A percentile compares a stretch with the other conserved stretches of the same genome.
phyloP scores from a whole-genome alignment of 352 stramenopile genomes.

The Phytophthora hibernalis region DNA sequence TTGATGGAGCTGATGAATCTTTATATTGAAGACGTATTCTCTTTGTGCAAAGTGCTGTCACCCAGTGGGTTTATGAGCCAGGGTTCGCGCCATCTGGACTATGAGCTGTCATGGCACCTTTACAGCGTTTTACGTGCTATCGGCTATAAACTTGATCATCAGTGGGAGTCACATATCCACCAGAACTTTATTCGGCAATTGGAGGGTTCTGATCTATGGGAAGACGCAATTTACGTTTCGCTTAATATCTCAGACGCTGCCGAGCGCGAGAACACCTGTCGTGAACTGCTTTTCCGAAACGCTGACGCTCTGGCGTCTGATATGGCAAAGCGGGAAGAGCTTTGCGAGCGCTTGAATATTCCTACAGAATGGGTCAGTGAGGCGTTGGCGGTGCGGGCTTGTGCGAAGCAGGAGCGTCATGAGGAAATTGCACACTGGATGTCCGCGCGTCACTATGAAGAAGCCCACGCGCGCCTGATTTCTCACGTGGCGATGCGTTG shows the following conservation, averaged over 20 bases:
- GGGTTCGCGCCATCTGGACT: constrained; percentile 58
- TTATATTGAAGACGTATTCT: constrained; percentile 58
- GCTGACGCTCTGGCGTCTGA: constrained; percentile 57
- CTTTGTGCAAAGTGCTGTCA: constrained; percentile 66
- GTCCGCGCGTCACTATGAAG: constrained; percentile 59
- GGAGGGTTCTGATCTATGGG: constrained; percentile 65
- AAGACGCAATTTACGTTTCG: constrained; percentile 81
- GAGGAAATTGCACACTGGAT: constrained; percentile 84
- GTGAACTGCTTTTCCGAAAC: constrained; percentile 72
- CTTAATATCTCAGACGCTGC: constrained; percentile 70
- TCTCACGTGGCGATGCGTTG: constrained; percentile 62
- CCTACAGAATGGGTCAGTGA: constrained; percentile 78
- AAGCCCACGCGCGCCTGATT: constrained; percentile 69
- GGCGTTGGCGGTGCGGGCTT: constrained; percentile 62
- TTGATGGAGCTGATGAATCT: constrained; percentile 80
- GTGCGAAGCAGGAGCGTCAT: constrained; percentile 55
- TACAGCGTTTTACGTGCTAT: constrained; percentile 75
- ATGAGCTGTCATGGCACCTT: constrained; percentile 83
- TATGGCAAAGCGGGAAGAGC: constrained; percentile 47
- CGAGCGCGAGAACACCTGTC: constrained; percentile 67
- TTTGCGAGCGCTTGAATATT: constrained; percentile 57
- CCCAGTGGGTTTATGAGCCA: constrained; percentile 59
- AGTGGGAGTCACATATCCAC: constrained; percentile 82
- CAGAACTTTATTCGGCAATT: constrained; percentile 87
- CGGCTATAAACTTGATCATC: constrained; percentile 75